phyloP scores from a whole-genome alignment of 257 asterid genomes.

The Solanum bulbocastanum region DNA sequence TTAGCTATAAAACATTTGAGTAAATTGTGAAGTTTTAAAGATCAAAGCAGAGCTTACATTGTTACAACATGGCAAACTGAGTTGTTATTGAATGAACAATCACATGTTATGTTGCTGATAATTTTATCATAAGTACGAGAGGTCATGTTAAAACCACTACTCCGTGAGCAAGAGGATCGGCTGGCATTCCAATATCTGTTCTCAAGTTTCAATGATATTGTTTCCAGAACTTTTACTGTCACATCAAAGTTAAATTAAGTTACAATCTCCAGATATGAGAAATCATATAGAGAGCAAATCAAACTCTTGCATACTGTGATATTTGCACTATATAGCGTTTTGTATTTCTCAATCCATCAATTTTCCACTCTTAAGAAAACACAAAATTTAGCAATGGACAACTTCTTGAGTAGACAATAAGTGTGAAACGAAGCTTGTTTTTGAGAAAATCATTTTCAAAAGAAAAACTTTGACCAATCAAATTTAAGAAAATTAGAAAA shows the following conservation, averaged over 20 bases:
- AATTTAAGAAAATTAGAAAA: not conserved
- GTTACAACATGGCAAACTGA: slow-evolving; percentile 64
- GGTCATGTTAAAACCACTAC: slow-evolving; percentile 32
- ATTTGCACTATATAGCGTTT: not conserved
- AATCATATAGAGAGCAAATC: not conserved
- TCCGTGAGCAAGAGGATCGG: slow-evolving; percentile 33
- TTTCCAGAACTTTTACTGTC: slow-evolving; percentile 50
- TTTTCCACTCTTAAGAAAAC: not conserved
- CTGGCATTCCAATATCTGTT: slow-evolving; percentile 49
- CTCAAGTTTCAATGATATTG: slow-evolving; percentile 45
- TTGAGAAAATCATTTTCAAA: not conserved
- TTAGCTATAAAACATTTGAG: not conserved
- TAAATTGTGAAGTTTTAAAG: not conserved
- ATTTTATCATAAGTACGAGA: not conserved
- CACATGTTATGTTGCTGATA: slow-evolving; percentile 35
- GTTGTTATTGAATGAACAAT: slow-evolving; percentile 39
- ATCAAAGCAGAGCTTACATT: slow-evolving; percentile 42
- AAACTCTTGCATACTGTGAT: not conserved
- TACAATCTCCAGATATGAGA: not conserved
- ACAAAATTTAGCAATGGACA: not conserved
- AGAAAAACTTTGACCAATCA: not conserved
- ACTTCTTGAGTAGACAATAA: not conserved
- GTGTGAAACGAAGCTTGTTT: not conserved
- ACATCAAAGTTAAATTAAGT: slow-evolving; percentile 9
- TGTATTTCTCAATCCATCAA: not conserved